Evolutionary conservation across 305 asterid genomes (phyloP), one percentile per base, ranked within the genome.

Genomic region (Plantago coronopus): DNA sequence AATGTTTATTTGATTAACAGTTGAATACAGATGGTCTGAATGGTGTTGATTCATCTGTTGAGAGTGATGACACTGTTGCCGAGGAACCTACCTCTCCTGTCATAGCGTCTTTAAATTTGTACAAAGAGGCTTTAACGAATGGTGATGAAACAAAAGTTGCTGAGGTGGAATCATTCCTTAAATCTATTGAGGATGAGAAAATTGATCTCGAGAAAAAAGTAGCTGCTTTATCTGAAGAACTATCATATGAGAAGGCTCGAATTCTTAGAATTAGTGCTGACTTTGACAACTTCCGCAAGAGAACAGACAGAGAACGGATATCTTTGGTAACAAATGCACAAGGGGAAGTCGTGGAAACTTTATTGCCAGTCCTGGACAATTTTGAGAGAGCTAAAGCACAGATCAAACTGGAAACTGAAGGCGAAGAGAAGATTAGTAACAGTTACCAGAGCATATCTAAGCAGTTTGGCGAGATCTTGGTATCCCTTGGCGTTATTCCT

Each of bases 361-460:
- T 87, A 69, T 74, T 89, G 57, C 77, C 89, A 29, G 88, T 89
- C 64, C 34, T 89, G 78, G 97, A 89, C 82, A 89, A 84, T 74
- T 89, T 87, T 61, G 97, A 84, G 79, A 77, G 97, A 76, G 95
- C 91, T 45, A 83, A 84, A 84, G 69, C 81, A 64, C 91, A 86
- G 75, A 73, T 89, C 68, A 89, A 87, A 78, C 71, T 83, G 38
- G 85, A 82, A 77, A 84, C 86, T 15, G 95, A 83, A 79, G 91
- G 82, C 51, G 97, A 89, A 79, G 89, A 79, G 79, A 87, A 87
- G 75, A 80, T 87, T 58, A 80, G 22, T 18, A 78, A 78, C 68
- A 89, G 91, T 81, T 87, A 89, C 38, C 97, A 87, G 63, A 83
- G 88, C 83, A 89, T 86, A 68, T 82, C 79, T 69, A 87, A 89